Conservation (phyloP, 805 yeast species). For the Metschnikowia drakensbergensis region DNA sequence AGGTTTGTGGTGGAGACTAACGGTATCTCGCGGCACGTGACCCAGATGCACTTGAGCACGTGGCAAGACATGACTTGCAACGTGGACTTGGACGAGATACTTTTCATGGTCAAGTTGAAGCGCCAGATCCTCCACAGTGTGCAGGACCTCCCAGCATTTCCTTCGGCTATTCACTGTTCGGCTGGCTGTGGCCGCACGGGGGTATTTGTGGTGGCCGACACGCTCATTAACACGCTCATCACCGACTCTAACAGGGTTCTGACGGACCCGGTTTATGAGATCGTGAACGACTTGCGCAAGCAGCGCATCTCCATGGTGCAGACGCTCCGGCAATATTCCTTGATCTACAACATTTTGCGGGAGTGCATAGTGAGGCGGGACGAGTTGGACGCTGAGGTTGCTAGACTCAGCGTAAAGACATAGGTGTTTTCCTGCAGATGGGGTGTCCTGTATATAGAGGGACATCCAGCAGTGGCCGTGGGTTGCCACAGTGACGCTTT, state of each 20-base stretch:
- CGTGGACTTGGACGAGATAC: conserved; percentile 51
- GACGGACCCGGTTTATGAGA: conserved; percentile 42
- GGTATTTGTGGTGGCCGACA: conserved; percentile 62
- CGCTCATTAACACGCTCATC: conserved; percentile 39
- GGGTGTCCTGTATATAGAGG: too few species aligned
- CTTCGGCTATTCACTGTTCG: conserved; percentile 65
- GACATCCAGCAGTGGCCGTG: too few species aligned
- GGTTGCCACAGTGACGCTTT: too few species aligned
- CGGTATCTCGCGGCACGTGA: conserved; percentile 38
- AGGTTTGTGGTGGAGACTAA: conserved; percentile 14
- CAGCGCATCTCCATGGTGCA: conserved; percentile 60
- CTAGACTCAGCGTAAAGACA: too few species aligned
- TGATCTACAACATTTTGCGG: conserved; percentile 41
- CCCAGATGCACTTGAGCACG: conserved; percentile 70
- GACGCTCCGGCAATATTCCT: conserved; percentile 49
- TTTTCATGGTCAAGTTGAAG: conserved; percentile 41
- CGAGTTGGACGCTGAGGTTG: neutral
- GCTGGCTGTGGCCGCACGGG: conserved; percentile 99
- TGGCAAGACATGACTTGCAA: conserved; percentile 86
- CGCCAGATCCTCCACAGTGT: conserved; percentile 13
- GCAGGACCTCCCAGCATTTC: conserved; percentile 23
- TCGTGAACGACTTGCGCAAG: conserved; percentile 46
- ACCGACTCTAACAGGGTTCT: conserved; percentile 11
- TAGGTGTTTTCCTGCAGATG: too few species aligned
- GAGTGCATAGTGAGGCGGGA: neutral